phyloP scores from a whole-genome alignment of 441 rosid species.

The Rhodomyrtus psidioides region DNA sequence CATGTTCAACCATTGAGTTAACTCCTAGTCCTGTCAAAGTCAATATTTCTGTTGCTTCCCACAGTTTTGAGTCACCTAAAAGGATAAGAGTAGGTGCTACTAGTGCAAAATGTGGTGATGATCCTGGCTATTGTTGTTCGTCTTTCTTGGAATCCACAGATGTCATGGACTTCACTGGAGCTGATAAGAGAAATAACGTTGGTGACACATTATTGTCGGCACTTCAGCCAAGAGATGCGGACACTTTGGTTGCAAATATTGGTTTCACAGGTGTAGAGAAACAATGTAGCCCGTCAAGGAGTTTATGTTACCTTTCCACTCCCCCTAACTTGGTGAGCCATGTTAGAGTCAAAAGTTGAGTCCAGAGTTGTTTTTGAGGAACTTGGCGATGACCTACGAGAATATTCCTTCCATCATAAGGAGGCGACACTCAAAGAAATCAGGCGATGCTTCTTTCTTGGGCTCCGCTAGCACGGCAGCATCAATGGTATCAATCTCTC shows the following conservation, averaged over 20 bases:
- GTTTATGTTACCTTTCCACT: slow-evolving; percentile 3
- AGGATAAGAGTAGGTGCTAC: background rate
- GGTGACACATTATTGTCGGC: background rate
- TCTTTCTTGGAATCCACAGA: background rate
- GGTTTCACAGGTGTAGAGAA: background rate
- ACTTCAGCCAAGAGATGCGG: background rate
- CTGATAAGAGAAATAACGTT: background rate
- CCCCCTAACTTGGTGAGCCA: background rate
- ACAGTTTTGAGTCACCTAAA: background rate
- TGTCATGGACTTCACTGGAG: background rate
- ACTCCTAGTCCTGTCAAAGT: background rate
- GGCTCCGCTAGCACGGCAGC: background rate
- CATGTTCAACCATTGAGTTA: background rate
- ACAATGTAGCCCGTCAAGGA: background rate
- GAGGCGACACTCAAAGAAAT: slow-evolving; percentile 3
- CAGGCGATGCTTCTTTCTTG: background rate
- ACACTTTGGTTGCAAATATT: background rate
- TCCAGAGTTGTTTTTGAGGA: slow-evolving; percentile 15
- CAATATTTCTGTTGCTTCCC: background rate
- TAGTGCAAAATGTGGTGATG: background rate
- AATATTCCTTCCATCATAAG: slow-evolving; percentile 28
- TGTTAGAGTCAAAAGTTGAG: background rate
- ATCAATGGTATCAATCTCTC: background rate
- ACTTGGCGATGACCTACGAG: slow-evolving; percentile 14
- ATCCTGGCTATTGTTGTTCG: background rate